phyloP scores from a whole-genome alignment of 768 basidiomycete species.

The Atractiella rhizophila region DNA sequence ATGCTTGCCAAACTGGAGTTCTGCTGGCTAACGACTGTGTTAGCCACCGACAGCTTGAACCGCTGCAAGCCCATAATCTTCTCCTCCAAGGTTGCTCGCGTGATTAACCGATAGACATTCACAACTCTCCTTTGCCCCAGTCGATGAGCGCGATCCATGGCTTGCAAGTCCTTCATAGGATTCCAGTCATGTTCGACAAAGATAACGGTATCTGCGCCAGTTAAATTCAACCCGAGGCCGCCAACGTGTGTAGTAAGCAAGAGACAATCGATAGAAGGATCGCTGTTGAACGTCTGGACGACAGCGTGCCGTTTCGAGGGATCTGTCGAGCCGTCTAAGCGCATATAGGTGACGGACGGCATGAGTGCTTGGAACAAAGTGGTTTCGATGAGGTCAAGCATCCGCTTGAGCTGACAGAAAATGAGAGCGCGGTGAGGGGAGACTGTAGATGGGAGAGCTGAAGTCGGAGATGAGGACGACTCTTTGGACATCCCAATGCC shows the following conservation, averaged over 20 bases:
- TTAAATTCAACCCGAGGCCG: slow-evolving; percentile 79
- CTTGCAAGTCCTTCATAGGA: slow-evolving; percentile 97
- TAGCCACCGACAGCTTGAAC: slow-evolving; percentile 94
- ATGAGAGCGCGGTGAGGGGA: slow-evolving; percentile 96
- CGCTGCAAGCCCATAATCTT: slow-evolving; percentile 99
- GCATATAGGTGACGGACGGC: slow-evolving; percentile 96
- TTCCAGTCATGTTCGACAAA: slow-evolving; percentile 99
- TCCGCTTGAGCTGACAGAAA: slow-evolving; percentile 97
- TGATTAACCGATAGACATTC: slow-evolving; percentile 90
- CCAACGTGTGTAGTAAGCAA: slow-evolving; percentile 91
- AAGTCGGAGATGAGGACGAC: slow-evolving; percentile 30
- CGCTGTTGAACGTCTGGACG: slow-evolving; percentile 91
- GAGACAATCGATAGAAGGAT: slow-evolving; percentile 89
- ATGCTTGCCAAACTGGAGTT: slow-evolving; percentile 80
- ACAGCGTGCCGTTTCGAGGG: slow-evolving; percentile 81
- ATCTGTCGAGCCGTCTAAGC: slow-evolving; percentile 79
- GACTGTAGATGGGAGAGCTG: slow-evolving; percentile 34
- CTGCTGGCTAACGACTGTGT: slow-evolving; percentile 88
- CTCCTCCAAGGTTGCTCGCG: slow-evolving; percentile 87
- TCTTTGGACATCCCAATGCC: slow-evolving; percentile 60
- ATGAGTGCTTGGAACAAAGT: slow-evolving; percentile 74
- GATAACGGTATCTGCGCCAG: slow-evolving; percentile 95
- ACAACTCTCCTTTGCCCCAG: slow-evolving; percentile 98
- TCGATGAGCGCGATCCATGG: slow-evolving; percentile 96
- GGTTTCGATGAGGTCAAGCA: slow-evolving; percentile 89